Conservation (phyloP, 192 early-diverging fungal genomes). For the Funneliformis mosseae region DNA sequence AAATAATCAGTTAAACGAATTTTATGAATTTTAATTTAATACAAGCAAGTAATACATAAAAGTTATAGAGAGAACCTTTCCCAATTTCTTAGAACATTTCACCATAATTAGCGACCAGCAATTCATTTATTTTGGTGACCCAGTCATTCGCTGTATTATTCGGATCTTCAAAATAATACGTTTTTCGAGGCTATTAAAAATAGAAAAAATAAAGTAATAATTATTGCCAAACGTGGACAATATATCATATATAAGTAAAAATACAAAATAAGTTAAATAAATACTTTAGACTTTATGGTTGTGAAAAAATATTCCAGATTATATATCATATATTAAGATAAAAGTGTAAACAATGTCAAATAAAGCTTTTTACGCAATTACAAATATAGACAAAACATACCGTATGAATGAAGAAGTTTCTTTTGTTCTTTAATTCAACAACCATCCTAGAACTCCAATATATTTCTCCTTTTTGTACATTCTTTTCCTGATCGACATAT, state of each 20-base stretch:
- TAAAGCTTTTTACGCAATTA: neutral
- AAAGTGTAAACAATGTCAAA: neutral
- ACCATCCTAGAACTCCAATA: constrained; percentile 57
- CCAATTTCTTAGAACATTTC: constrained; percentile 39
- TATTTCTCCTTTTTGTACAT: constrained; percentile 59
- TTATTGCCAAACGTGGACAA: neutral
- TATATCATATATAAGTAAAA: neutral
- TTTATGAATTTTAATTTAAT: too few relatives aligned
- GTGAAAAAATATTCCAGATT: too few relatives aligned
- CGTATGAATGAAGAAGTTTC: constrained; percentile 66
- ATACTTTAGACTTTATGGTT: too few relatives aligned
- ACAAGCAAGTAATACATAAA: neutral
- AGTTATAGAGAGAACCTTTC: neutral
- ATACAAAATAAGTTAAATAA: neutral
- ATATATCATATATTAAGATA: neutral
- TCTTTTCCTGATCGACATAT: constrained; percentile 65
- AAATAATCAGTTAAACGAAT: neutral
- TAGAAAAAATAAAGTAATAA: neutral
- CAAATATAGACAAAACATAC: constrained; percentile 34
- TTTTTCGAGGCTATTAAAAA: constrained; percentile 48
- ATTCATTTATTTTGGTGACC: constrained; percentile 53
- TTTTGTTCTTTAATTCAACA: constrained; percentile 62
- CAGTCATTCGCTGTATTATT: constrained; percentile 50
- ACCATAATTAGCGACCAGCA: constrained; percentile 51
- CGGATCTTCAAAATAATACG: constrained; percentile 60